phyloP scores from a whole-genome alignment of 306 rosid species.

The Gleditsia sinensis region DNA sequence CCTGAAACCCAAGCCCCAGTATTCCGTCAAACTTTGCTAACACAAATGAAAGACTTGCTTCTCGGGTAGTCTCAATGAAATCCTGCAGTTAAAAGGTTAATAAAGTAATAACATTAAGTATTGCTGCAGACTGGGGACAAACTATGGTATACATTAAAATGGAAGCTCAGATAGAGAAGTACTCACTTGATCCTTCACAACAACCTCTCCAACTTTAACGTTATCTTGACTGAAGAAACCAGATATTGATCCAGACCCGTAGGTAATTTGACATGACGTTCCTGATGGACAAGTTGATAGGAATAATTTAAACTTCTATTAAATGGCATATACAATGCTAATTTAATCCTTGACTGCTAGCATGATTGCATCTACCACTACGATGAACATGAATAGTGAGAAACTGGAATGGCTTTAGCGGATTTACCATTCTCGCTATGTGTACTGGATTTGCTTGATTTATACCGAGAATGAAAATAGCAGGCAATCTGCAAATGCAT shows the following conservation, averaged over 20 bases:
- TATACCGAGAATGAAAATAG: constrained; percentile 67
- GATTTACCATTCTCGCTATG: constrained; percentile 60
- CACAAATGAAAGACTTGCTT: constrained; percentile 73
- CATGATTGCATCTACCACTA: background rate
- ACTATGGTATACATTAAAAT: constrained; percentile 12
- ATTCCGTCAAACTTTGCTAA: constrained; percentile 81
- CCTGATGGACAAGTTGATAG: constrained; percentile 55
- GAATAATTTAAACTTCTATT: background rate
- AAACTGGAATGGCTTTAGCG: background rate
- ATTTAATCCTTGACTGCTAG: background rate
- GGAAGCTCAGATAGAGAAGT: constrained; percentile 12
- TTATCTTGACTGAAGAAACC: constrained; percentile 85
- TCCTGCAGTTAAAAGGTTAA: constrained; percentile 49
- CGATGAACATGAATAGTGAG: constrained; percentile 9
- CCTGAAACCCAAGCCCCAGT: constrained; percentile 92
- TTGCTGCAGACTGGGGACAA: constrained; percentile 24
- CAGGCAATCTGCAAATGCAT: constrained; percentile 68
- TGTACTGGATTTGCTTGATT: constrained; percentile 64
- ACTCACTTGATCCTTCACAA: constrained; percentile 71
- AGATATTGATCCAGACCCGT: constrained; percentile 80
- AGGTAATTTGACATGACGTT: constrained; percentile 61
- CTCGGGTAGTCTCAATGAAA: constrained; percentile 83
- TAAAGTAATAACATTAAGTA: background rate
- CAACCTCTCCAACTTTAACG: constrained; percentile 68
- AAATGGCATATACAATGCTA: background rate